Conservation (phyloP, 2,329 filamentous ascomycete species). For the Scorias spongiosa region DNA sequence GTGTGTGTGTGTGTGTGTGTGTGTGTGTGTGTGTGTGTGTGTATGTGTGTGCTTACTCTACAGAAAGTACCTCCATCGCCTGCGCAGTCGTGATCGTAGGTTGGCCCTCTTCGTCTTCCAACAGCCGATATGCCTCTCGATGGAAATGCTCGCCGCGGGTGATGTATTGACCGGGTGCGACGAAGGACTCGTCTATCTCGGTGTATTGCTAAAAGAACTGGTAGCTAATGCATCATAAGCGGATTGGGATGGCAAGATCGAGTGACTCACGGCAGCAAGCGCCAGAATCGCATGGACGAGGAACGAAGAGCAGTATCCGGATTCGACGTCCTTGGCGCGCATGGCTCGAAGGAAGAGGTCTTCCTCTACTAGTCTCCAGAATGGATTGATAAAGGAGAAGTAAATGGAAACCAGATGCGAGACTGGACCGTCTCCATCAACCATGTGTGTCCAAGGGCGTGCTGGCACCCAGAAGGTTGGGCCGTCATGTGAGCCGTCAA, state of each 20-base stretch:
- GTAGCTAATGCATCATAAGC: neutral
- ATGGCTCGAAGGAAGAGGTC: slow-evolving; percentile 22
- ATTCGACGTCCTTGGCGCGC: slow-evolving; percentile 14
- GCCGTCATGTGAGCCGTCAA: neutral
- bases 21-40: too few species aligned
- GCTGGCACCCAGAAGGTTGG: slow-evolving; percentile 13
- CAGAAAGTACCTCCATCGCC: slow-evolving; percentile 1
- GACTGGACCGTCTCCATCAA: slow-evolving; percentile 14
- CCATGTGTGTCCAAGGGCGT: slow-evolving; percentile 17
- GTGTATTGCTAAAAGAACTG: slow-evolving; percentile 2
- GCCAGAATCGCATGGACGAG: slow-evolving; percentile 22
- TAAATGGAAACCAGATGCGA: slow-evolving; percentile 18
- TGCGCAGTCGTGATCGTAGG: neutral
- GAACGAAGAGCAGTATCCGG: slow-evolving; percentile 21
- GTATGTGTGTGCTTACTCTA: neutral
- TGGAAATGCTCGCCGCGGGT: slow-evolving; percentile 5
- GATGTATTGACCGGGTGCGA: slow-evolving; percentile 1
- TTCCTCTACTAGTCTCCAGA: slow-evolving; percentile 19
- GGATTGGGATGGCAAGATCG: neutral
- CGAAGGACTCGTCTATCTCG: slow-evolving; percentile 3
- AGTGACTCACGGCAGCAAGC: slow-evolving; percentile 1
- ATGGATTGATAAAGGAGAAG: slow-evolving; percentile 10
- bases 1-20: too few species aligned
- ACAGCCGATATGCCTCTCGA: slow-evolving; percentile 4
- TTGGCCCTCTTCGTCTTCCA: slow-evolving; percentile 2